Evolutionary conservation across 2,329 filamentous ascomycete genomes (phyloP), one percentile per base, ranked within the genome.

Genomic region (Truncatella angustata): DNA sequence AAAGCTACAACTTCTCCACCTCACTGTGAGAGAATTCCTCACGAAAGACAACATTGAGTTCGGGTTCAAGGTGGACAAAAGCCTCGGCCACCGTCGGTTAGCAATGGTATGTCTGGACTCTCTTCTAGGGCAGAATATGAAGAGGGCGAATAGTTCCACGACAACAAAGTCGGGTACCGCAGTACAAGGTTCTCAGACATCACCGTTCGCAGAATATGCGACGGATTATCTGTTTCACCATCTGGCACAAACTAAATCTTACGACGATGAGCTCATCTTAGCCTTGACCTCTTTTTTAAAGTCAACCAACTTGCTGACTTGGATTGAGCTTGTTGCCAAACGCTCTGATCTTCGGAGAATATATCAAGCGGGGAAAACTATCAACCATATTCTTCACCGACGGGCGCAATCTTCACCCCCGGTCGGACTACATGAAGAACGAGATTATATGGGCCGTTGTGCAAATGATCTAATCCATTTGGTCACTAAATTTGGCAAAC

Each of bases 81-180:
- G 56, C 6, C 34, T 32, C 0, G 60, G 58, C 1, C 64, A 69
- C 47, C 55, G 54, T 21, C 49, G 56, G 2, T 11, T 69, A 6
- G 59, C 61, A 7, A 53, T 60, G 39, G 53, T 58, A 1, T 69
- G 65, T 42, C 52, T 69, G n/a, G 18, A 26, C 9, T 46, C 88
- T 90, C 42, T 46, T 5, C 12, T 20, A 14, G 28, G 65, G 5
- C 58, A 45, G 5, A 44, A 55, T 20, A 49, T 54, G 43, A n/a
- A n/a, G n/a, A 11, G 37, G 12, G 20, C 44, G 10, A 45, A 49
- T 24, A 23, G 35, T 5, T 42, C 36, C n/a, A 53, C 39, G 30
- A 52, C 21, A 28, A 28, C 34, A 11, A 23, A 9, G 11, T 11
- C 26, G 14, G 40, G 40, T 43, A 43, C 40, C 4, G 40, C 23